Evolutionary conservation across 345 rosid species (phyloP).

Genomic region (Microcos paniculata): DNA sequence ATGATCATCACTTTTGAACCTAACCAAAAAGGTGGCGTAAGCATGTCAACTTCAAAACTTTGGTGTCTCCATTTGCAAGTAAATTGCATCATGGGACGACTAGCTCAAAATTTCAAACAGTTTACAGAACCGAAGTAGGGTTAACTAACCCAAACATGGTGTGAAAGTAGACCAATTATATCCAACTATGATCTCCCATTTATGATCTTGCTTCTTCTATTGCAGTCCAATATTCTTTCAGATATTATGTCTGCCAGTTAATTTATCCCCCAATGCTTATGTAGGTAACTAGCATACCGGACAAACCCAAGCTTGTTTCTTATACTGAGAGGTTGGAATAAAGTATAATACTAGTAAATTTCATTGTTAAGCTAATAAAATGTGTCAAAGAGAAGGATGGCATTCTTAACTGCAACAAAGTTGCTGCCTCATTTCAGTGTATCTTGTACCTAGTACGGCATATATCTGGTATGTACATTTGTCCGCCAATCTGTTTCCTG

Average conservation of each 20-base stretch:
- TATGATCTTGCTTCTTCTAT: conserved; percentile 6
- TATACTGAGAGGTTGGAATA: neutral
- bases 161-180: neutral
- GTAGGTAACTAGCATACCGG: neutral
- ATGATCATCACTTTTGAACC: conserved; percentile 32
- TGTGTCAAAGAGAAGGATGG: neutral
- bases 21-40: conserved; percentile 40
- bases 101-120: neutral
- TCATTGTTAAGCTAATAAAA: neutral
- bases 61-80: conserved; percentile 34
- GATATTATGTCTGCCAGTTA: conserved; percentile 15
- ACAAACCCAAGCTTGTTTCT: neutral
- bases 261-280: conserved; percentile 3
- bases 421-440: neutral
- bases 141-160: conserved; percentile 14
- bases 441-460: neutral
- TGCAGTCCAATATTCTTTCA: conserved; percentile 1
- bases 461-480: conserved; percentile 1
- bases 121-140: neutral
- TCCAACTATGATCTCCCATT: neutral
- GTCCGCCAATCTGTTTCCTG: neutral
- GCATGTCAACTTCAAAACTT: conserved; percentile 44
- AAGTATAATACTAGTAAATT: neutral
- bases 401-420: neutral
- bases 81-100: conserved; percentile 9